Evolutionary conservation across 1,284 basidiomycete genomes (phyloP), one percentile per base, ranked within the genome.

Genomic region (Sanghuangporus sanghuang): DNA sequence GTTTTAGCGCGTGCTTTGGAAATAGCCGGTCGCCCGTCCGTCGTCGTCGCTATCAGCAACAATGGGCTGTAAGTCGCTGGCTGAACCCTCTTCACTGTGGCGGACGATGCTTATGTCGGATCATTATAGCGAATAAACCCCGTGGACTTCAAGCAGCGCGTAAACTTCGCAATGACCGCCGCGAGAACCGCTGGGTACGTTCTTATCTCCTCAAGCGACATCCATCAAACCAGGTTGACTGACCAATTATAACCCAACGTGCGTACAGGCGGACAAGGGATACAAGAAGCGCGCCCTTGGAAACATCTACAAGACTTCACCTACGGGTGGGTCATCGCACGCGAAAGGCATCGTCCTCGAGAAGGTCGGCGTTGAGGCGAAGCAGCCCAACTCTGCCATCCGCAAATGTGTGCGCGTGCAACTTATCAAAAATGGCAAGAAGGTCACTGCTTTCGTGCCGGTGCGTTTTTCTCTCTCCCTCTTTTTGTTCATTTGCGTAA

Each of bases 341-440:
- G 97, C 97, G 72, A 99, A 99, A 86, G 97, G 97, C 72, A 99
- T 99, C 76, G 97, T 99, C 69, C 90, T 99, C 68, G 97, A 99
- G 84, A 99, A 99, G 86, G 92, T 96, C 69, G 89, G 90, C 70
- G 90, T 93, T 68, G 91, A 93, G 79, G 95, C 94, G 73, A 96
- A 96, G 82, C 94, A 97, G 78, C 97, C 97, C 81, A 99, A 99
- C 88, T 99, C 97, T 76, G 97, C 97, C 77, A 98, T 99, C 79
- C 95, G 97, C 80, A 99, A 99, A 81, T 99, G 97, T 85, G 97
- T 99, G 71, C 94, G 97, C 84, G 97, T 99, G 68, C 97, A 99
- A 77, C 86, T 99, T 73, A 99, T 99, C 81, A 99, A 99, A 89
- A 99, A 99, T 85, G 97, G 97, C 74, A 99, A 99, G 92, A 98